Evolutionary conservation across 2,329 filamentous ascomycete species (phyloP), one percentile per base, ranked within the genome.

Genomic region (Aspergillus sp.): DNA sequence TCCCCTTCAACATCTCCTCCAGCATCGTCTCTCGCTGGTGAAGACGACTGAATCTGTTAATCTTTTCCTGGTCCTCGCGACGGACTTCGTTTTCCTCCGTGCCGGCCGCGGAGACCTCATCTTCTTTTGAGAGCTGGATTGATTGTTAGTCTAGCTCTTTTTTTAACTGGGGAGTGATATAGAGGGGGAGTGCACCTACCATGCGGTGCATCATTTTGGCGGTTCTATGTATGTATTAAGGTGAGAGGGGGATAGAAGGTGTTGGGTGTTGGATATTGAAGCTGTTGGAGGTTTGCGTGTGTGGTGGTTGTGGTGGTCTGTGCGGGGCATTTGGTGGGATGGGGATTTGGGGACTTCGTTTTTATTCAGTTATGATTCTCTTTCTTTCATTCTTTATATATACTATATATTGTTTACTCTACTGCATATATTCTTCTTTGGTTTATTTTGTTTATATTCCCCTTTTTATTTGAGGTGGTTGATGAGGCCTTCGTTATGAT

Each of bases 1-100:
- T 96, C 5, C 70, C 66, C 62, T 86, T 85, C 52, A 97, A 71
- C 57, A 93, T 83, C 38, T 94, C 90, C 62, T 94, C 84, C 4
- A 97, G 67, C 3, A 76, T 69, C 30, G 86, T 77, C 65, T 95
- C 87, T 40, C 88, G 85, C 65, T 94, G 89, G 67, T 98, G 93
- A 50, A 98, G 76, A 36, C 90, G 84, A 68, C 90, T 96, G 76
- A 98, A 98, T 53, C 83, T 85, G 72, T 98, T 98, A 81, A 98
- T 98, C 72, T 93, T 95, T 73, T 97, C 90, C 69, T 98, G 93
- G 66, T 98, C 93, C 67, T 97, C 90, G 61, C 90, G 86, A 48
- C 93, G 87, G 46, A 98, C 93, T 69, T 96, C 88, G 58, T 90
- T 85, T 64, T 98, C 93, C 54, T 93, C 86, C 49, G 81, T 79